Evolutionary conservation across 805 yeast genomes (phyloP), one percentile per base, ranked within the genome.

Genomic region (Maudiozyma bulderi): DNA sequence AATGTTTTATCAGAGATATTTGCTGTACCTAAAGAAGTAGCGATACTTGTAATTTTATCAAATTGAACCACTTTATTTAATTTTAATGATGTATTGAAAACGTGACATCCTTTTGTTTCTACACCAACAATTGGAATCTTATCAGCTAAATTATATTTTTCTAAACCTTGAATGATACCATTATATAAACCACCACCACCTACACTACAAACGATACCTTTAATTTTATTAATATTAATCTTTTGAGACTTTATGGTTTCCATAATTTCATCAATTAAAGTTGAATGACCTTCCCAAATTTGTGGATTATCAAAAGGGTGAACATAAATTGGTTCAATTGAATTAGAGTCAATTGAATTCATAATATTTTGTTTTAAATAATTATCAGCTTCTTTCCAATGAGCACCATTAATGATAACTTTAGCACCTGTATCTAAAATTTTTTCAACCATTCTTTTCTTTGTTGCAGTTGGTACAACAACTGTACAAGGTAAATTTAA

Each of bases 51-150:
- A 5, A 75, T 73, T 37, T 75, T 72, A 2, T 68, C 64, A 29
- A 82, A 64, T 11, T 61, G 60, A 8, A 80, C 72, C 8, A 72
- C 71, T 44, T 70, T 55, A 6, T 75, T 72, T 0, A 75, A 73
- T 38, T 67, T 64, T 43, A 83, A 61, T 0, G 85, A 75, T 41
- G 68, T 68, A 50, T 73, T 65, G 49, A 83, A 73, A 0, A 84
- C 78, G 9, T 83, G 81, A 11, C 82, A 80, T 20, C 81, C 82
- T n/a, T 62, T 66, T 0, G 88, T 80, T 58, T 83, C 89, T 3
- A 81, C 73, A 13, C 76, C 75, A 14, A 74, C 55, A 5, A 77
- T 65, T 50, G 76, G 68, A 53, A 69, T 57, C 50, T 50, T 69
- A 26, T 71, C 64, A 26, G 64, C 57, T 37, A 70, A 47, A 3